Conservation (phyloP, 495 filamentous ascomycete genomes). For the Astrothelium macrocarpum region DNA sequence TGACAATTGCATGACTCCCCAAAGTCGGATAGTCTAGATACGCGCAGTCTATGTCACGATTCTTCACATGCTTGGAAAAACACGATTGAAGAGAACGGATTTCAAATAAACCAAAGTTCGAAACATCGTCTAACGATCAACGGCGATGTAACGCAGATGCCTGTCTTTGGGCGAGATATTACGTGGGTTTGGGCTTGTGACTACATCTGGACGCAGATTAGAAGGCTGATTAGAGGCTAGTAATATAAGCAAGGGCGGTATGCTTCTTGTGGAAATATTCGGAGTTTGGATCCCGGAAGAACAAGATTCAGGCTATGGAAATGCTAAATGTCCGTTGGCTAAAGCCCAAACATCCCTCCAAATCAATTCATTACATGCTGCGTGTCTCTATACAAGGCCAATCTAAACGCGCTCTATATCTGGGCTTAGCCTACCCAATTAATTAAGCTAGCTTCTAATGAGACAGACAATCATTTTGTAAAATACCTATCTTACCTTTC, state of each 20-base stretch:
- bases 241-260: neutral
- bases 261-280: neutral
- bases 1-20: neutral
- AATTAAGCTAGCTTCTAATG: too few species aligned
- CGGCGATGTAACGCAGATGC: neutral
- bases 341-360: neutral
- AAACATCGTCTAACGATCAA: too few species aligned
- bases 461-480: too few species aligned
- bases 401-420: neutral
- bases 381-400: neutral
- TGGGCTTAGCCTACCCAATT: neutral
- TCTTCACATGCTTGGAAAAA: neutral
- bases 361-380: neutral
- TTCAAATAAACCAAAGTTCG: neutral
- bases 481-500: too few species aligned
- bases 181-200: neutral
- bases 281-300: neutral
- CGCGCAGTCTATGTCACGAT: neutral
- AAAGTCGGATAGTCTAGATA: neutral
- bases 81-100: neutral
- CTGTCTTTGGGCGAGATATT: neutral
- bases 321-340: neutral
- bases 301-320: neutral
- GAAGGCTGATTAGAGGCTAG: neutral
- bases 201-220: neutral